Conservation (phyloP, 495 filamentous ascomycete genomes). For the Corynascus novoguineensis region DNA sequence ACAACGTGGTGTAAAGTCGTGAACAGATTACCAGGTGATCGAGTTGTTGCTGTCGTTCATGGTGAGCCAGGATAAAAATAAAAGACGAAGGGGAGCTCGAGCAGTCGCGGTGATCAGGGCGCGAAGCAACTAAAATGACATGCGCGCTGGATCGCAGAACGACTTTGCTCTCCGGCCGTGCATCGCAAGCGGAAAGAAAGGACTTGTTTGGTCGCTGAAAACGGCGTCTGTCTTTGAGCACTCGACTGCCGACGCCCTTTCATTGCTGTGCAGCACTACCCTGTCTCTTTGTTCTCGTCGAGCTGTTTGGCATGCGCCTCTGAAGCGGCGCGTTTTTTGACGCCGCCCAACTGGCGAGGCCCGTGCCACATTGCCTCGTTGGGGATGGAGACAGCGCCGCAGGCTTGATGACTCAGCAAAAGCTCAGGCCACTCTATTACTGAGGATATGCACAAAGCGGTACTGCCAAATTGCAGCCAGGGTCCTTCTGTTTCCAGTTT, state of each 20-base stretch:
- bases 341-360: background rate
- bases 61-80: background rate
- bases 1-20: background rate
- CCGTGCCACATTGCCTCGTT: background rate
- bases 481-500: background rate
- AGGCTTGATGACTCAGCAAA: background rate
- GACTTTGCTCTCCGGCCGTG: slow-evolving; percentile 5
- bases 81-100: slow-evolving; percentile 1
- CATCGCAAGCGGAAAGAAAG: slow-evolving; percentile 30
- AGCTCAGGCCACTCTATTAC: background rate
- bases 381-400: background rate
- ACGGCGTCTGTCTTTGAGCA: slow-evolving; percentile 27
- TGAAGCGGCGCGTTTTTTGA: slow-evolving; percentile 17
- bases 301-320: slow-evolving; percentile 5
- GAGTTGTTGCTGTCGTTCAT: background rate
- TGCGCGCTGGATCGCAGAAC: slow-evolving; percentile 6
- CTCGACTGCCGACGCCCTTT: slow-evolving; percentile 10
- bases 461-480: background rate
- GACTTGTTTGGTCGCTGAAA: slow-evolving; percentile 28
- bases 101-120: background rate
- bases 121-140: slow-evolving; percentile 20
- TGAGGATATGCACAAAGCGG: background rate
- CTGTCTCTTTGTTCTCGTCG: slow-evolving; percentile 7
- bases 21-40: too few species aligned
- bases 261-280: slow-evolving; percentile 13